Evolutionary conservation across 1,284 basidiomycete species (phyloP).

Genomic region (Ustilago vetiveriae): DNA sequence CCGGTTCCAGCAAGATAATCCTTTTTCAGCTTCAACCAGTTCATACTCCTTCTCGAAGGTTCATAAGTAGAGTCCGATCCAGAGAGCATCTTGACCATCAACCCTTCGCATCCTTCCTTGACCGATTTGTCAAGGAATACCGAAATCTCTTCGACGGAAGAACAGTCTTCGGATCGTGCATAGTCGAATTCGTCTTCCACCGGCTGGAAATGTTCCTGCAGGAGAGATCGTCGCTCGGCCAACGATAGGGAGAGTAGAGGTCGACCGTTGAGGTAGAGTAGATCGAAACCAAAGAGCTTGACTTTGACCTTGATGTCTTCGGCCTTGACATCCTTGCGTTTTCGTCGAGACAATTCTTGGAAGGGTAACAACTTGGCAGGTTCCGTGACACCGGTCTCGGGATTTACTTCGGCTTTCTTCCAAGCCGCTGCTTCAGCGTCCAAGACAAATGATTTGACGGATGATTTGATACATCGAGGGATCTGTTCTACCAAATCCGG

Average conservation of each 20-base stretch:
- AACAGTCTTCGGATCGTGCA: conserved; percentile 87
- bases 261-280: conserved; percentile 91
- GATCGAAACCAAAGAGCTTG: conserved; percentile 93
- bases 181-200: conserved; percentile 92
- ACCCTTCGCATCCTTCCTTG: conserved; percentile 95
- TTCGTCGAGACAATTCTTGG: conserved; percentile 93
- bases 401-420: conserved; percentile 73
- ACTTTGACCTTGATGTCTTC: conserved; percentile 96
- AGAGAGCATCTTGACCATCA: conserved; percentile 98
- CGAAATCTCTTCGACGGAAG: conserved; percentile 92
- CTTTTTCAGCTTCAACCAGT: conserved; percentile 85
- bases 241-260: conserved; percentile 37
- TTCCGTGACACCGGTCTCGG: conserved; percentile 25
- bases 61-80: conserved; percentile 91
- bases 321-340: conserved; percentile 95
- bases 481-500: conserved; percentile 94
- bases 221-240: conserved; percentile 75
- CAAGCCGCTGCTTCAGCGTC: conserved; percentile 97
- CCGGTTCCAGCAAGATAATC: conserved; percentile 84
- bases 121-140: conserved; percentile 93
- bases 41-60: conserved; percentile 90
- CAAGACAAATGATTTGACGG: conserved; percentile 86
- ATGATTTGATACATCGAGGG: conserved; percentile 74
- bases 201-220: conserved; percentile 81
- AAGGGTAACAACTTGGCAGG: conserved; percentile 84